Evolutionary conservation across 176 grass and related monocot genomes (phyloP).

Genomic region (Oryza longistaminata): DNA sequence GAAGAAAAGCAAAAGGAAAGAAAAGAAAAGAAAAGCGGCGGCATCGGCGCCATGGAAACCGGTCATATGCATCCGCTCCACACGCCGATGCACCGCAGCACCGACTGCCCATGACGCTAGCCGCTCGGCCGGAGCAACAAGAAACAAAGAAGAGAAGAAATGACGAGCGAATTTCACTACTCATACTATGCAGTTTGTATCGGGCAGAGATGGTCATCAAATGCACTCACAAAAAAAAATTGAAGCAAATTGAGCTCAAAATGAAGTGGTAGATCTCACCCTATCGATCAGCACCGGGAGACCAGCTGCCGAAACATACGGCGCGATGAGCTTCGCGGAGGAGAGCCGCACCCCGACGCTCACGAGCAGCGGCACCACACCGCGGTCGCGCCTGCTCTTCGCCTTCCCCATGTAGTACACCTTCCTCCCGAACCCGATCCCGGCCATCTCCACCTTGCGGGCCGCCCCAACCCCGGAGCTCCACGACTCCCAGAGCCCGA

Average conservation of each 20-base stretch:
- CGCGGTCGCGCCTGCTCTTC: slow-evolving; percentile 63
- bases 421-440: slow-evolving; percentile 71
- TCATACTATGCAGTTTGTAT: too few species aligned
- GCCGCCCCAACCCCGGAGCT: slow-evolving; percentile 33
- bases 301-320: slow-evolving; percentile 51
- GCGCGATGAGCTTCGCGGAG: slow-evolving; percentile 68
- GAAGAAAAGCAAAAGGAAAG: too few species aligned
- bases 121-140: too few species aligned
- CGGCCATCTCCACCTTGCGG: slow-evolving; percentile 23
- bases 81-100: too few species aligned
- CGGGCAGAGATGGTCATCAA: too few species aligned
- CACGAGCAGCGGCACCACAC: slow-evolving; percentile 71
- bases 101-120: too few species aligned
- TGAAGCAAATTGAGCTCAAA: background rate
- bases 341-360: slow-evolving; percentile 81
- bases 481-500: slow-evolving; percentile 81
- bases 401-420: slow-evolving; percentile 89
- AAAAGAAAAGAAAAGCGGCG: too few species aligned
- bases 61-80: too few species aligned
- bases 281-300: slow-evolving; percentile 69
- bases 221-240: background rate
- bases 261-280: slow-evolving; percentile 24
- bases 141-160: too few species aligned
- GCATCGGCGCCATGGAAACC: too few species aligned
- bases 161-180: too few species aligned